Conservation (phyloP, 192 early-diverging fungal species). For the Coemansia nantahalensis region DNA sequence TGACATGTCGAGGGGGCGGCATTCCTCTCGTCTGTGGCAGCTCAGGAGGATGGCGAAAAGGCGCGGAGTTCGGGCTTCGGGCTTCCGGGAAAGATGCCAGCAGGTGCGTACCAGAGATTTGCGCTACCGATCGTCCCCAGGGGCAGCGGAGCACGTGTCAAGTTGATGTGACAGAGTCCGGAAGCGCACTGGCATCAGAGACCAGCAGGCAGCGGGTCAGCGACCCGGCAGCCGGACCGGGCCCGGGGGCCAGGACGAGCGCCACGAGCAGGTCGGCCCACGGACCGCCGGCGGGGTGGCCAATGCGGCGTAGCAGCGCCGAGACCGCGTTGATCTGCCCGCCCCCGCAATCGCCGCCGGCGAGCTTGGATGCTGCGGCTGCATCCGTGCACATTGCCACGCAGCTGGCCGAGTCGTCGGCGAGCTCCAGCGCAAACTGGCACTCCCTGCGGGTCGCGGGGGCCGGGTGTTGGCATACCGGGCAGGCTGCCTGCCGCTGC, state of each 20-base stretch:
- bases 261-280: conserved; percentile 9
- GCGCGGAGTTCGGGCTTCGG: too few relatives aligned
- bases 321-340: too few relatives aligned
- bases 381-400: conserved; percentile 11
- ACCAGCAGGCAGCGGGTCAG: conserved; percentile 9
- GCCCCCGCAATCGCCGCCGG: too few relatives aligned
- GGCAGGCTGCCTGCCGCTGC: not conserved
- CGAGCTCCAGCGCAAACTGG: conserved; percentile 8
- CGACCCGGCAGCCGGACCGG: not conserved
- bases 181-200: conserved; percentile 1
- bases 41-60: too few relatives aligned
- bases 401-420: conserved; percentile 15
- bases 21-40: too few relatives aligned
- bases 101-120: too few relatives aligned
- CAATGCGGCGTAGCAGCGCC: not conserved
- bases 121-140: too few relatives aligned
- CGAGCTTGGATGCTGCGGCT: not conserved
- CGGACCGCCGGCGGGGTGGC: not conserved
- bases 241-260: conserved; percentile 8
- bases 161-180: too few relatives aligned
- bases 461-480: not conserved
- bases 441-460: not conserved
- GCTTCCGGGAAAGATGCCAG: too few relatives aligned
- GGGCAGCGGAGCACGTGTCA: too few relatives aligned
- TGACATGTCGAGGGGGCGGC: too few relatives aligned